Evolutionary conservation across 768 basidiomycete species (phyloP).

Genomic region (Mycena latifolia): DNA sequence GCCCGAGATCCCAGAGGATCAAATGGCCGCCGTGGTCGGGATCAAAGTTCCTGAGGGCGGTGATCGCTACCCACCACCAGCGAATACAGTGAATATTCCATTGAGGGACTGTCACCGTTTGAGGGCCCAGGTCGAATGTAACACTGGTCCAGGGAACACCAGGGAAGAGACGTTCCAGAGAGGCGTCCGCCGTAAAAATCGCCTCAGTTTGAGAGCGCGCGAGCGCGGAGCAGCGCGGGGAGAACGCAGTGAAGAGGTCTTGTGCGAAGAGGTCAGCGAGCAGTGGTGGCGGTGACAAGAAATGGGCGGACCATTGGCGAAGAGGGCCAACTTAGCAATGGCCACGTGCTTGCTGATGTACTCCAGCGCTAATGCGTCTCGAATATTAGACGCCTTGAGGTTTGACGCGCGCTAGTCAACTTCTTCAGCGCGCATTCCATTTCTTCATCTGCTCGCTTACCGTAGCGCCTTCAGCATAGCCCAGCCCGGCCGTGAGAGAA

Average conservation of each 20-base stretch:
- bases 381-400: background rate
- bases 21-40: background rate
- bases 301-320: background rate
- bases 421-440: no score
- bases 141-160: no score
- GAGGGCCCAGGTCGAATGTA: constrained; percentile 7
- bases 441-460: background rate
- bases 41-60: background rate
- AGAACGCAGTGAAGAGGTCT: no score
- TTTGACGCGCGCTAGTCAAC: background rate
- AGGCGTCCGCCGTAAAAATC: no score
- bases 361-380: background rate
- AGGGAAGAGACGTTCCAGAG: no score
- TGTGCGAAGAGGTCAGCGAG: no score
- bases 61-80: constrained; percentile 3
- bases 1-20: background rate
- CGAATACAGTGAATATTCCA: background rate
- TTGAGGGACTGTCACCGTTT: background rate
- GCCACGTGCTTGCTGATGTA: background rate
- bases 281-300: no score
- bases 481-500: background rate
- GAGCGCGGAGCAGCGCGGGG: no score
- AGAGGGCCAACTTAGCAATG: background rate
- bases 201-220: no score
- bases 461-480: background rate